These are phyloP conservation scores for Delphinella strobiligena DNA, from an alignment of 2,329 filamentous ascomycete species.

Conservation along the genomic window DNA sequence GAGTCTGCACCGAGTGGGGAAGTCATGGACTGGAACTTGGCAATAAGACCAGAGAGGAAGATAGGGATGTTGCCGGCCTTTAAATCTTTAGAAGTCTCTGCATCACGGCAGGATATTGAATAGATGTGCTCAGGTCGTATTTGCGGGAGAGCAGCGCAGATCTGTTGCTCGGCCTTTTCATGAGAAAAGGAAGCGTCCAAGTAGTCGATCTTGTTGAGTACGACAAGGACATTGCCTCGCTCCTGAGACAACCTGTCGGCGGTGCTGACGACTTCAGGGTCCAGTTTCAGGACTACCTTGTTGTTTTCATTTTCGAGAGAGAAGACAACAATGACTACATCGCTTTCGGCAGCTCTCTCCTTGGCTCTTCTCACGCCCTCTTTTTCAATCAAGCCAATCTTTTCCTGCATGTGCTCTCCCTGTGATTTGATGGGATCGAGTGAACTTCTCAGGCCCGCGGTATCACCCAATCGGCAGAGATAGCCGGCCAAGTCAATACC, in stretches of 20 bases:
- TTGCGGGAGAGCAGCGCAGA: constrained; percentile 30
- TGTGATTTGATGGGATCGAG: background rate
- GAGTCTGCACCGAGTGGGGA: constrained; percentile 27
- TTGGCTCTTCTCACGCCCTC: constrained; percentile 86
- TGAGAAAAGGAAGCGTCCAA: constrained; percentile 5
- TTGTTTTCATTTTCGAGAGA: constrained; percentile 48
- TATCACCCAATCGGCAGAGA: constrained; percentile 89
- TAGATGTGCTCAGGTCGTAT: constrained; percentile 38
- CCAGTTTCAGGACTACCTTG: constrained; percentile 18
- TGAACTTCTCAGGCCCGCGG: constrained; percentile 64
- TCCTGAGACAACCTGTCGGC: constrained; percentile 36
- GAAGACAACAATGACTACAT: constrained; percentile 72
- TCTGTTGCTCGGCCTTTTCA: constrained; percentile 7
- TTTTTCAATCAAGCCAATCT: constrained; percentile 64
- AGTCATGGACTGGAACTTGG: constrained; percentile 60
- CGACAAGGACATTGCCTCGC: constrained; percentile 44
- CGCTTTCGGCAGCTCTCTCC: constrained; percentile 67
- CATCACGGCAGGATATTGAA: constrained; percentile 57
- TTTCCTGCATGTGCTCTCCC: constrained; percentile 4
- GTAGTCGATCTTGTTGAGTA: constrained; percentile 50
- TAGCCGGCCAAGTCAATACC: constrained; percentile 81
- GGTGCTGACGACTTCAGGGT: constrained; percentile 46
- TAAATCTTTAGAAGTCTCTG: constrained; percentile 3
- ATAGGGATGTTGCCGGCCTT: constrained; percentile 45
- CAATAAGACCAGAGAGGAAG: constrained; percentile 56